Base-by-base conservation (phyloP, 129 eudicot genomes). In the Ambrosia artemisiifolia region DNA sequence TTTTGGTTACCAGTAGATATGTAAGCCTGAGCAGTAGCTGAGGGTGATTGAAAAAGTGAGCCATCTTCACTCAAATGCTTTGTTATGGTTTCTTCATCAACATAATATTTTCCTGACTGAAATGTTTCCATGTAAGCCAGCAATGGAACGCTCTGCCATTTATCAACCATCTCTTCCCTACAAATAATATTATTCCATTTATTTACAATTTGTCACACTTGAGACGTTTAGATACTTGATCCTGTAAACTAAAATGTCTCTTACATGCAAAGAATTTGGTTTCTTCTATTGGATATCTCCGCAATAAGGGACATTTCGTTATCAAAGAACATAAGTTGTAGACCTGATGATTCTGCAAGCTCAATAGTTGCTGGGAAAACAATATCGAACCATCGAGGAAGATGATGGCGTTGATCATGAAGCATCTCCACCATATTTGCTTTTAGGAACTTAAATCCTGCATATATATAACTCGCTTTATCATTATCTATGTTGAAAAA, bases 11-110 rank as follows among this genome's bases (percentile, higher is more conserved):
- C 60, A 0, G 88, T 86, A 12, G 73, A 38, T 63, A 86, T 61
- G 47, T 73, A 87, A 0, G 87, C 92, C 17, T 49, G 63, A 12
- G 87, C 89, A 1, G 89, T 82, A 77, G 89, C 87, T 5, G 88
- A 82, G 32, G 93, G 93, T 49, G 93, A 87, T 47, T 79, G 79
- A 53, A 84, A 84, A 18, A 84, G 63, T 3, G 89, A 84, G n/a
- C 87, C 89, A 72, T 79, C 85, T 68, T 74, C 73, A 32, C 74
- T 78, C 57, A 81, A 64, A 48, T 81, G 59, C 65, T 69, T 65
- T 12, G 53, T 48, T 2, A 79, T 67, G 16, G 48, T 48, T 53
- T 81, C 65, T 73, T 61, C 30, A 47, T 75, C 77, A 33, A 78
- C 57, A 13, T 79, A n/a, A 62, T 54, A 28, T 11, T 59, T 8